phyloP scores from a whole-genome alignment of 306 rosid genomes.

The Pyrus bretschneideri region DNA sequence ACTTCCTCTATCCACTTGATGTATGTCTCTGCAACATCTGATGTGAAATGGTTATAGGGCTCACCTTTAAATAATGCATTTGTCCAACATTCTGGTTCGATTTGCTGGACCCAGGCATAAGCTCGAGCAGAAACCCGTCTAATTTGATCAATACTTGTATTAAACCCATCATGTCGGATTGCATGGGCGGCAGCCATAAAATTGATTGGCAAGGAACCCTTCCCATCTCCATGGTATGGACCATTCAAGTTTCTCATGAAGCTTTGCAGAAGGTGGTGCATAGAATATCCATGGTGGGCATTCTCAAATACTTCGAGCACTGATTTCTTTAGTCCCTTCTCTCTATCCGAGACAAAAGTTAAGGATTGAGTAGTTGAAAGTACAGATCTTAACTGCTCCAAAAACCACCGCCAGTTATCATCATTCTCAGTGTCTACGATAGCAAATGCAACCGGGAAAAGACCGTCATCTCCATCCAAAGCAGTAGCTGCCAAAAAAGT shows the following conservation, averaged over 20 bases:
- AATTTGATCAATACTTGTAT: conserved; percentile 31
- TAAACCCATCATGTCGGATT: conserved; percentile 30
- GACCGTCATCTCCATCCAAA: conserved; percentile 42
- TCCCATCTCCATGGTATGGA: conserved; percentile 48
- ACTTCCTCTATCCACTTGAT: conserved; percentile 36
- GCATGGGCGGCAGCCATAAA: conserved; percentile 43
- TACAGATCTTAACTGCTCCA: conserved; percentile 33
- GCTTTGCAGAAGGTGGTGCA: conserved; percentile 44
- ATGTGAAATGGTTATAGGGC: conserved; percentile 30
- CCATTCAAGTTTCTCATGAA: conserved; percentile 41
- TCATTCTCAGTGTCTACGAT: conserved; percentile 37
- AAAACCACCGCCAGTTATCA: conserved; percentile 47
- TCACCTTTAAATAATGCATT: conserved; percentile 42
- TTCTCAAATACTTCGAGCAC: conserved; percentile 32
- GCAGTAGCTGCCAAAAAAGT: conserved; percentile 41
- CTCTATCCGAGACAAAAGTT: conserved; percentile 44
- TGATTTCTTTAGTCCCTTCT: conserved; percentile 32
- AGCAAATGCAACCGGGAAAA: conserved; percentile 47
- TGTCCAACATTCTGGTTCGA: conserved; percentile 45
- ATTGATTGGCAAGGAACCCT: conserved; percentile 31
- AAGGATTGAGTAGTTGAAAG: conserved; percentile 24
- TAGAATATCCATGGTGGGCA: conserved; percentile 37
- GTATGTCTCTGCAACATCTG: conserved; percentile 24
- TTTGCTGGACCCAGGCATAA: conserved; percentile 32
- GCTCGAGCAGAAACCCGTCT: conserved; percentile 39